These are phyloP conservation scores for Areca catechu DNA, from an alignment of 176 grass and related monocot species.

Conservation along the genomic window DNA sequence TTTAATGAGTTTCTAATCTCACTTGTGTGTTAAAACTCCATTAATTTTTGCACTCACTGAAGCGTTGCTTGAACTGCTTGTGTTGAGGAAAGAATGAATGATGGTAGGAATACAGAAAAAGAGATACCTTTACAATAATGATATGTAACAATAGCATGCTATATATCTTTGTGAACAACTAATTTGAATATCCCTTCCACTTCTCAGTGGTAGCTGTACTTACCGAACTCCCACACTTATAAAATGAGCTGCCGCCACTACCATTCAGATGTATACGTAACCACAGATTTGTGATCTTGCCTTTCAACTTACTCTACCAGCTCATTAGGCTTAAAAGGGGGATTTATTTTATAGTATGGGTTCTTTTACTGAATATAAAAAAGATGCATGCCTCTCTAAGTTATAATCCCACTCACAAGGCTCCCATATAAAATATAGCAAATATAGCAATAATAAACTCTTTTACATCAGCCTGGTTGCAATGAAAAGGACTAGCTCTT, in stretches of 20 bases:
- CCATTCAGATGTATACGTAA: not conserved
- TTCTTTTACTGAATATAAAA: conserved; percentile 7
- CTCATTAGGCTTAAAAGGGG: conserved; percentile 25
- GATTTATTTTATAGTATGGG: conserved; percentile 4
- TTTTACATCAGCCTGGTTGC: too few relatives aligned
- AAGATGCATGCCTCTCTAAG: conserved; percentile 19
- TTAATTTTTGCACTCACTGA: too few relatives aligned
- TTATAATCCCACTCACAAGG: conserved; percentile 8
- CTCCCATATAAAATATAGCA: too few relatives aligned
- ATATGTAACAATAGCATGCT: not conserved
- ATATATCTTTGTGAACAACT: not conserved
- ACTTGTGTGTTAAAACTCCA: too few relatives aligned
- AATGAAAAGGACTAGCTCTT: too few relatives aligned
- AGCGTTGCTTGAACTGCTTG: too few relatives aligned
- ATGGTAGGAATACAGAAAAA: too few relatives aligned
- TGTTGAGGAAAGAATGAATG: too few relatives aligned
- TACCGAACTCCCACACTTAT: not conserved
- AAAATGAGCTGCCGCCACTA: not conserved
- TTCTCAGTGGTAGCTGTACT: not conserved
- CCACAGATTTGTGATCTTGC: not conserved
- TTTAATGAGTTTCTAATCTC: too few relatives aligned
- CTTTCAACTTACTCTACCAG: not conserved
- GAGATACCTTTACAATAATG: too few relatives aligned
- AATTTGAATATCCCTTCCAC: not conserved
- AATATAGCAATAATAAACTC: too few relatives aligned